phyloP scores from a whole-genome alignment of 2,329 filamentous ascomycete species.

The Exophiala oligosperma region DNA sequence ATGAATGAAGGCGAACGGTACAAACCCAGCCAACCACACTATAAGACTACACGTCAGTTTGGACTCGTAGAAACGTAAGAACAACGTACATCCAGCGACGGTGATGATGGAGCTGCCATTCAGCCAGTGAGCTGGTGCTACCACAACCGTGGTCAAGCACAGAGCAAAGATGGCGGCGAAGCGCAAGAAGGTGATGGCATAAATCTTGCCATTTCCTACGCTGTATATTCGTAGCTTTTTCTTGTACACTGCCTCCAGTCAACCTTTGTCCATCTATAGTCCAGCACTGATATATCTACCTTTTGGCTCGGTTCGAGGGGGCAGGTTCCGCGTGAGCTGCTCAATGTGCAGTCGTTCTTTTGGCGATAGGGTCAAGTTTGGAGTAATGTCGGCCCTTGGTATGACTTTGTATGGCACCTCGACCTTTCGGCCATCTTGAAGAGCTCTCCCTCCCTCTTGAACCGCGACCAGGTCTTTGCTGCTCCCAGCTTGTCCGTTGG shows the following conservation, averaged over 20 bases:
- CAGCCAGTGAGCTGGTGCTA: slow-evolving; percentile 59
- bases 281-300: slow-evolving; percentile 1
- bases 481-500: not conserved
- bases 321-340: slow-evolving; percentile 24
- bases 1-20: slow-evolving; percentile 65
- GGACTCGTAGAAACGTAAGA: not conserved
- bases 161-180: slow-evolving; percentile 70
- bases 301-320: slow-evolving; percentile 19
- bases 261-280: not conserved
- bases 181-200: slow-evolving; percentile 69
- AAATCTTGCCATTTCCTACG: slow-evolving; percentile 65
- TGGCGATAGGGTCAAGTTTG: slow-evolving; percentile 26
- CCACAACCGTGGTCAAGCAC: slow-evolving; percentile 63
- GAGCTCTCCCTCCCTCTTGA: slow-evolving; percentile 12
- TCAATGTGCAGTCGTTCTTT: slow-evolving; percentile 30
- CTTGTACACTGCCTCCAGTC: slow-evolving; percentile 22
- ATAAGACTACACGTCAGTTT: slow-evolving; percentile 10
- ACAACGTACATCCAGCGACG: slow-evolving; percentile 20
- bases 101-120: slow-evolving; percentile 37
- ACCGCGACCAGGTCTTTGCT: slow-evolving; percentile 20
- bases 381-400: slow-evolving; percentile 27
- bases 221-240: slow-evolving; percentile 71
- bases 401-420: slow-evolving; percentile 28
- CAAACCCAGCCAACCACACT: slow-evolving; percentile 48
- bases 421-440: slow-evolving; percentile 22